Conservation (phyloP, 176 grass and related monocot genomes). For the Oryza meyeriana region DNA sequence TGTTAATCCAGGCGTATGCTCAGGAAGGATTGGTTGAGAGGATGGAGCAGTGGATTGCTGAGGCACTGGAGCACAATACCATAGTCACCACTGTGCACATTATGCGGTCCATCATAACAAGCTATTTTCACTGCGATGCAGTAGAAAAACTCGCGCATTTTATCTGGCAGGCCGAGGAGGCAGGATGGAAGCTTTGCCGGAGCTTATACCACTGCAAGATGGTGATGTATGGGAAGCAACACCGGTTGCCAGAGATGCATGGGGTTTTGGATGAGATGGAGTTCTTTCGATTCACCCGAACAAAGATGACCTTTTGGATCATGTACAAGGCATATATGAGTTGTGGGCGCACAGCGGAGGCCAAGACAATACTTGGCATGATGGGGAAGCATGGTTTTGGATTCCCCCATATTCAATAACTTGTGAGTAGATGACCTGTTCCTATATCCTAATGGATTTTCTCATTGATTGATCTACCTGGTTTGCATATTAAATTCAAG, state of each 20-base stretch:
- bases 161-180: constrained; percentile 52
- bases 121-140: constrained; percentile 56
- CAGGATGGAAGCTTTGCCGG: constrained; percentile 76
- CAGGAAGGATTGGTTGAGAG: constrained; percentile 62
- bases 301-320: constrained; percentile 86
- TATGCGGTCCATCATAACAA: constrained; percentile 61
- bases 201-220: constrained; percentile 94
- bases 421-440: constrained; percentile 32
- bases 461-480: background rate
- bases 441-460: background rate
- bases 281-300: constrained; percentile 47
- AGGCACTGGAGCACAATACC: constrained; percentile 58
- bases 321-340: constrained; percentile 73
- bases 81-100: constrained; percentile 46
- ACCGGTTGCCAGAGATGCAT: constrained; percentile 67
- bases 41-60: constrained; percentile 70
- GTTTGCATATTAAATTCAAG: background rate
- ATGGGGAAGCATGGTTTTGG: constrained; percentile 81
- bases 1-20: constrained; percentile 85
- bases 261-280: constrained; percentile 84
- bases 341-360: constrained; percentile 50
- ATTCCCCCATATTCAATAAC: constrained; percentile 28
- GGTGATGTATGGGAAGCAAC: constrained; percentile 85
- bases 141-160: constrained; percentile 68
- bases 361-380: constrained; percentile 61